Evolutionary conservation across 2,329 filamentous ascomycete genomes (phyloP).

Genomic region (Nothomitra cinnamomea): DNA sequence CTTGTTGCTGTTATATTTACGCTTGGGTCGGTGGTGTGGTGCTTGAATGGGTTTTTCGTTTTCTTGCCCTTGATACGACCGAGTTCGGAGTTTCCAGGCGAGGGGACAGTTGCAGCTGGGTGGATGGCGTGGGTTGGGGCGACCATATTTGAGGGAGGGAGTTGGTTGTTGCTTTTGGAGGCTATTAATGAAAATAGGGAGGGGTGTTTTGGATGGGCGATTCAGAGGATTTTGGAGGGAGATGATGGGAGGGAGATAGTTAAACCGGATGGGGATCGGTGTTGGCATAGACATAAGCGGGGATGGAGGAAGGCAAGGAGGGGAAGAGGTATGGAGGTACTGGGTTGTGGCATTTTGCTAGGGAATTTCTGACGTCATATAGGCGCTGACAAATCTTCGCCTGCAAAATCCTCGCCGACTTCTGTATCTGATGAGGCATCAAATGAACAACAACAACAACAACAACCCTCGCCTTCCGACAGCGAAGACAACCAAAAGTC

Average conservation of each 20-base stretch:
- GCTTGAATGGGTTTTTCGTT: slow-evolving; percentile 45
- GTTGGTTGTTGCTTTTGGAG: slow-evolving; percentile 45
- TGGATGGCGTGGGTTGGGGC: slow-evolving; percentile 50
- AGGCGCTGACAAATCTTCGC: too few species aligned
- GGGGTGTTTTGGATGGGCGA: slow-evolving; percentile 52
- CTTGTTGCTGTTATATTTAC: slow-evolving; percentile 37
- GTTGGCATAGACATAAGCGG: slow-evolving; percentile 10
- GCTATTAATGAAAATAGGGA: slow-evolving; percentile 49
- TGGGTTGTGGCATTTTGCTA: too few species aligned
- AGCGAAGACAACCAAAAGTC: slow-evolving; percentile 11
- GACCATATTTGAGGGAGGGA: slow-evolving; percentile 48
- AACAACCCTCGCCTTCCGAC: too few species aligned
- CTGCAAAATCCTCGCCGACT: too few species aligned
- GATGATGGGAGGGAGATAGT: slow-evolving; percentile 8
- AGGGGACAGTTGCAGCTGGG: slow-evolving; percentile 37
- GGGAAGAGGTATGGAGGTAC: background rate
- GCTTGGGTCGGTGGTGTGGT: slow-evolving; percentile 35
- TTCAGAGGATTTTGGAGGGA: slow-evolving; percentile 28
- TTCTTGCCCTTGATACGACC: slow-evolving; percentile 42
- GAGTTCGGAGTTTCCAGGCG: slow-evolving; percentile 34
- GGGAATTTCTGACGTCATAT: too few species aligned
- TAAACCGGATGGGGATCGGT: slow-evolving; percentile 13
- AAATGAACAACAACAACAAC: too few species aligned
- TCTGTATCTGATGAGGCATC: too few species aligned
- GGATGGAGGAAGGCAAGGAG: background rate